phyloP scores from a whole-genome alignment of 495 filamentous ascomycete species.

The Xylaria scruposa region DNA sequence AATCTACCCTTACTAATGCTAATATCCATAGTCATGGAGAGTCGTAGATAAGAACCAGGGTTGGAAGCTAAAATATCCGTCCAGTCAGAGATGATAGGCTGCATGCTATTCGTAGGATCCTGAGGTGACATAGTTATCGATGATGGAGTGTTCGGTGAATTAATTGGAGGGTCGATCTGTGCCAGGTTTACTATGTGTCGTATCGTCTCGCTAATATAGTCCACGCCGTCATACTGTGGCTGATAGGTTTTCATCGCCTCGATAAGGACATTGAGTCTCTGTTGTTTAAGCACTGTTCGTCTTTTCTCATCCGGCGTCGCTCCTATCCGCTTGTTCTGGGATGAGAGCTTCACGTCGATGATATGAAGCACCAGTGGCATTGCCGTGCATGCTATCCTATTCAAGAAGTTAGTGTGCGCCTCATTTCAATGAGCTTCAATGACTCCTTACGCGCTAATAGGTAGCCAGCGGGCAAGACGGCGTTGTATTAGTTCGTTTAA shows the following conservation, averaged over 20 bases:
- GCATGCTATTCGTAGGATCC: constrained; percentile 29
- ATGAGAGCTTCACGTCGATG: constrained; percentile 44
- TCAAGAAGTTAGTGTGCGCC: neutral
- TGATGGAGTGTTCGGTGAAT: constrained; percentile 12
- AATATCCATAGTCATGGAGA: constrained; percentile 45
- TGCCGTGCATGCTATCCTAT: constrained; percentile 41
- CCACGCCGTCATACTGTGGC: constrained; percentile 44
- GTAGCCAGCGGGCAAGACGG: constrained; percentile 40
- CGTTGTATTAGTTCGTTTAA: constrained; percentile 43
- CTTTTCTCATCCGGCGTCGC: constrained; percentile 27
- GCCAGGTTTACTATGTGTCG: constrained; percentile 45
- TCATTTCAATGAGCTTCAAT: neutral
- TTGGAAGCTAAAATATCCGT: constrained; percentile 42
- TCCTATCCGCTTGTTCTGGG: constrained; percentile 34
- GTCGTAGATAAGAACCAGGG: constrained; percentile 40
- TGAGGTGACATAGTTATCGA: constrained; percentile 20
- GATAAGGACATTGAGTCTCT: constrained; percentile 46
- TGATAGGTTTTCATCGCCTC: constrained; percentile 48
- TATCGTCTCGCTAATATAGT: constrained; percentile 44
- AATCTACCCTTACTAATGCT: constrained; percentile 43
- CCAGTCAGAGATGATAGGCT: constrained; percentile 40
- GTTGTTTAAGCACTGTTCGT: constrained; percentile 39
- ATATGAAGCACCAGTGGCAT: constrained; percentile 44
- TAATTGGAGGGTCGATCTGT: constrained; percentile 34
- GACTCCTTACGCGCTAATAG: constrained; percentile 43